A percentile compares a stretch with the other conserved stretches of the same genome.
phyloP scores from a whole-genome alignment of 495 filamentous ascomycete genomes.

The Talaromyces trachyspermus region DNA sequence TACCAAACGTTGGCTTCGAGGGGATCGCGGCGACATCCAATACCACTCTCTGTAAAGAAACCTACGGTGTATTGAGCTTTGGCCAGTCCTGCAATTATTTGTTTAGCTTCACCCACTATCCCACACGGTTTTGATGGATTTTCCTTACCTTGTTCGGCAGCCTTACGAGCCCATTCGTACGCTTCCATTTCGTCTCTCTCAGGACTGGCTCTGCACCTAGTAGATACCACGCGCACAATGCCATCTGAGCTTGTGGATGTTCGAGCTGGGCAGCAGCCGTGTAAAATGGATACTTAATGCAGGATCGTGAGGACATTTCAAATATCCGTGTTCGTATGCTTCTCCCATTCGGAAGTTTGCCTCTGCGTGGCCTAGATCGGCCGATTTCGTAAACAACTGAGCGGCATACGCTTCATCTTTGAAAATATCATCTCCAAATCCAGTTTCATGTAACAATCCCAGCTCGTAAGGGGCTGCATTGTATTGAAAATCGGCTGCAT shows the following conservation, averaged over 20 bases:
- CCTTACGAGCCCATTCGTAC: constrained; percentile 88
- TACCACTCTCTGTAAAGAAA: constrained; percentile 98
- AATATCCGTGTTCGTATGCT: constrained; percentile 87
- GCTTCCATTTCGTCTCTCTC: constrained; percentile 95
- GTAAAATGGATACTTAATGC: constrained; percentile 97
- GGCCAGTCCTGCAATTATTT: constrained; percentile 56
- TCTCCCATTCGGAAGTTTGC: constrained; percentile 86
- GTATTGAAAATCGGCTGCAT: constrained; percentile 84
- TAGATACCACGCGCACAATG: constrained; percentile 96
- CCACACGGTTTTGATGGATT: background rate
- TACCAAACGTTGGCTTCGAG: constrained; percentile 98
- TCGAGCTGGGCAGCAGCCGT: constrained; percentile 80
- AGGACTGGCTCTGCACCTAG: constrained; percentile 89
- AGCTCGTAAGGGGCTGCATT: constrained; percentile 90
- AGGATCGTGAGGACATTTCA: constrained; percentile 82
- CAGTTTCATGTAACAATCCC: constrained; percentile 76
- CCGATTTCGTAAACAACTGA: constrained; percentile 89
- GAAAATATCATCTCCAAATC: constrained; percentile 90
- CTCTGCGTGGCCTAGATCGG: constrained; percentile 81
- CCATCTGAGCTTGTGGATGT: constrained; percentile 94
- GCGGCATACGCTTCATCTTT: constrained; percentile 83
- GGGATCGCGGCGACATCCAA: constrained; percentile 86
- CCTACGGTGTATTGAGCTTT: constrained; percentile 95
- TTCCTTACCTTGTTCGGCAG: constrained; percentile 72
- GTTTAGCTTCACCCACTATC: too few relatives aligned